Conservation (phyloP, 441 rosid genomes). For the Corymbia calophylla region DNA sequence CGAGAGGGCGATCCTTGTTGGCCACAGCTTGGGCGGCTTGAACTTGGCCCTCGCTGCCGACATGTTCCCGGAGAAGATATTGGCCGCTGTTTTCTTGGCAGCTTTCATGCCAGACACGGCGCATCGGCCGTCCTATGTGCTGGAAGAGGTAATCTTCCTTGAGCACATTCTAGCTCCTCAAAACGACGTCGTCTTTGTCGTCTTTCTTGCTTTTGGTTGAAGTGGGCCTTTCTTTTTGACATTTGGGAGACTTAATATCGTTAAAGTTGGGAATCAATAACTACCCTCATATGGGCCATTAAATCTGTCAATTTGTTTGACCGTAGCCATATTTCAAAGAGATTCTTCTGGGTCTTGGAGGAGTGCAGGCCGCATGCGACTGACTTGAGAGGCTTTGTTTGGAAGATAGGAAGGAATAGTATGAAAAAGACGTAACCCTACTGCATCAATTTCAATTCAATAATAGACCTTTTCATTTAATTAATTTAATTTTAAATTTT, state of each 20-base stretch:
- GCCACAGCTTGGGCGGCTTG: conserved; percentile 58
- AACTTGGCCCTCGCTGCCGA: conserved; percentile 47
- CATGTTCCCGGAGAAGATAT: conserved; percentile 44
- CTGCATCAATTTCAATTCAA: too few relatives aligned
- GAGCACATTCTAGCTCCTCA: background rate
- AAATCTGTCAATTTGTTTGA: background rate
- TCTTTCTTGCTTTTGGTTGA: background rate
- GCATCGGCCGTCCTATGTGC: conserved; percentile 25
- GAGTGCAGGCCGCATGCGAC: background rate
- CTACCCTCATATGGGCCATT: background rate
- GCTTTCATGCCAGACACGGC: conserved; percentile 54
- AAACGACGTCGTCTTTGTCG: background rate
- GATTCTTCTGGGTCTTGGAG: too few relatives aligned
- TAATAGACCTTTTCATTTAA: too few relatives aligned
- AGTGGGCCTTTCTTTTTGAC: background rate
- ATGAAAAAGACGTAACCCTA: too few relatives aligned
- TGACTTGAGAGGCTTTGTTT: background rate
- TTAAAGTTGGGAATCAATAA: background rate
- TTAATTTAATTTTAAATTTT: too few relatives aligned
- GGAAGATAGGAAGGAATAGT: too few relatives aligned
- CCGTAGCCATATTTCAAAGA: background rate
- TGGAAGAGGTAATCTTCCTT: conserved; percentile 18
- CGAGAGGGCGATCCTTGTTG: conserved; percentile 51
- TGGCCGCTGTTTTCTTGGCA: conserved; percentile 40
- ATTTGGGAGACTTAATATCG: background rate